Conservation (phyloP, 192 early-diverging fungal species). For the Ambispora gerdemannii region DNA sequence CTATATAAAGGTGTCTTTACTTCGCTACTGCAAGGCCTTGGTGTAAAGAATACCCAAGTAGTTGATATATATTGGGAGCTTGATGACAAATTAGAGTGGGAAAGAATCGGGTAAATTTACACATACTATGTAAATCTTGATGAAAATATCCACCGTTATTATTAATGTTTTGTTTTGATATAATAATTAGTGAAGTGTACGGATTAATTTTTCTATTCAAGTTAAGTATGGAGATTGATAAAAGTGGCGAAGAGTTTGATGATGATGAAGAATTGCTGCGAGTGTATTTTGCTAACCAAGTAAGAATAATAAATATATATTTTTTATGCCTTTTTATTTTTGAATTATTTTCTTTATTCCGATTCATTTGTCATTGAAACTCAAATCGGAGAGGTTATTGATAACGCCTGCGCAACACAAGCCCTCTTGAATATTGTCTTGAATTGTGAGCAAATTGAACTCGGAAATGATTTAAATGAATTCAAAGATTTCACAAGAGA, state of each 20-base stretch:
- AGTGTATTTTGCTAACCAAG: conserved; percentile 39
- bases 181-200: conserved; percentile 47
- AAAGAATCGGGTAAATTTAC: conserved; percentile 25
- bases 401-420: conserved; percentile 71
- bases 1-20: conserved; percentile 52
- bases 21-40: conserved; percentile 60
- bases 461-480: conserved; percentile 50
- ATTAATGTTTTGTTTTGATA: too few species aligned
- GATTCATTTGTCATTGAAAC: too few species aligned
- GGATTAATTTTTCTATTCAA: conserved; percentile 66
- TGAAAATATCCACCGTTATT: too few species aligned
- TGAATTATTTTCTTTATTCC: too few species aligned
- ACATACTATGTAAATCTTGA: too few species aligned
- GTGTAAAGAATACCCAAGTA: conserved; percentile 59
- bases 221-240: conserved; percentile 35
- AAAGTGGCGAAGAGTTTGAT: background rate
- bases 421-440: conserved; percentile 63
- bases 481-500: conserved; percentile 60
- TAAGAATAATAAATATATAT: too few species aligned
- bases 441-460: conserved; percentile 52
- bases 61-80: conserved; percentile 57
- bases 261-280: conserved; percentile 9
- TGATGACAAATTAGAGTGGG: conserved; percentile 38
- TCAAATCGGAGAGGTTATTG: conserved; percentile 46
- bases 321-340: background rate